Evolutionary conservation across 108 stramenopile genomes (phyloP), one percentile per base, ranked within the genome.

Genomic region (Phaeodactylum tricornutum): DNA sequence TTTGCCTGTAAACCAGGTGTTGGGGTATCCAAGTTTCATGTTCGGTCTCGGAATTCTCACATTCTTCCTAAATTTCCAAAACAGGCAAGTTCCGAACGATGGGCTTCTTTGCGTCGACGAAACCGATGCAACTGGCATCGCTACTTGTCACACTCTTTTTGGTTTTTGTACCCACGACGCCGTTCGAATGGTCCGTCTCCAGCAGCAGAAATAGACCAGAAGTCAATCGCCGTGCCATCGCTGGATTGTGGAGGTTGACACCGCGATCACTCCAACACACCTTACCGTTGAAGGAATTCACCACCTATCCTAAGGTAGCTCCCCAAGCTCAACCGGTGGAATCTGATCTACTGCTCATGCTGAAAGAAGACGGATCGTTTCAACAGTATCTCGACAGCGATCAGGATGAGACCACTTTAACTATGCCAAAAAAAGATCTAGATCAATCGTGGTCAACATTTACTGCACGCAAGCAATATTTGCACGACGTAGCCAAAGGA

Each of bases 201-300:
- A n/a, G n/a, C n/a, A 26, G 41, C 25, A 8, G 8, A 7, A 22
- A 22, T 26, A 22, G 44, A 21, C 59, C 59, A 6, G 63, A 76
- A 16, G 69, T 88, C n/a, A 59, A 68, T 47, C 80, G 73, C 21
- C 63, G 70, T 15, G 77, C 63, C 7, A 73, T 88, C 17, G 82
- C 75, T 2, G 87, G 87, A 14, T 51, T 88, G 19, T 88, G 87
- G 66, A 55, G 63, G 58, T 39, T 70, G 24, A 70, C 62, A 5
- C 60, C 28, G 23, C n/a, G n/a, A n/a, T n/a, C n/a, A n/a, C n/a
- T n/a, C n/a, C n/a, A n/a, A n/a, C 56, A 23, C 12, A 29, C 41
- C 16, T 66, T 53, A 15, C 77, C 86, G 7, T 59, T 87, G 59
- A 88, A 88, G 42, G 87, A 88, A 53, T 88, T 88, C 47, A 88